Percentiles rank a stretch among this genome's conserved stretches.
These are phyloP conservation scores for Agaricales sp. DNA, from an alignment of 1,284 basidiomycete genomes.

Conservation along the genomic window DNA sequence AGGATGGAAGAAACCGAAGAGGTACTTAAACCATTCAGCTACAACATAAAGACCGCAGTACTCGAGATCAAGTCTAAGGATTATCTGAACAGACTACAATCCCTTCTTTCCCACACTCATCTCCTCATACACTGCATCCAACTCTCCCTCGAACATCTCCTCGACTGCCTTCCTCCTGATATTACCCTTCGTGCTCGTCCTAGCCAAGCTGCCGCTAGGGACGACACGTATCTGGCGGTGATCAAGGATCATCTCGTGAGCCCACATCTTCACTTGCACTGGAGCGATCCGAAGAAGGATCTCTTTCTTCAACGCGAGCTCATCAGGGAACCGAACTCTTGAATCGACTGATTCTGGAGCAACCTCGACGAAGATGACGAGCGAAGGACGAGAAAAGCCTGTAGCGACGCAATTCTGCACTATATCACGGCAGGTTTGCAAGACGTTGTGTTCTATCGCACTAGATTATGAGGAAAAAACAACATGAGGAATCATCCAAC, in stretches of 20 bases:
- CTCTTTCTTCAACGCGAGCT: neutral
- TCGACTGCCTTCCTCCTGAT: slow-evolving; percentile 4
- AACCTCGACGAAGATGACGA: slow-evolving; percentile 6
- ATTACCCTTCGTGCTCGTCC: slow-evolving; percentile 7
- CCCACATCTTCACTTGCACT: neutral
- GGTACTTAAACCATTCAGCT: too few relatives aligned
- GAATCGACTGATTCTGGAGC: neutral
- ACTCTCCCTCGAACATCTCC: neutral
- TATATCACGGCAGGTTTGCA: slow-evolving; percentile 3
- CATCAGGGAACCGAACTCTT: too few relatives aligned
- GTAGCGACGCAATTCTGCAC: slow-evolving; percentile 6
- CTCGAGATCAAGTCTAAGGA: too few relatives aligned
- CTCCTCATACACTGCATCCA: slow-evolving; percentile 1
- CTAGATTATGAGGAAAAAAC: slow-evolving; percentile 1
- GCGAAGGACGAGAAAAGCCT: slow-evolving; percentile 4
- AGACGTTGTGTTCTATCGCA: slow-evolving; percentile 4
- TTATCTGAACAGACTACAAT: slow-evolving; percentile 7
- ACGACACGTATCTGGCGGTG: slow-evolving; percentile 4
- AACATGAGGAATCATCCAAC: neutral
- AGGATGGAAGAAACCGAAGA: too few relatives aligned
- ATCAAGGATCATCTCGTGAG: slow-evolving; percentile 1
- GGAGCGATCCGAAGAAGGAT: neutral
- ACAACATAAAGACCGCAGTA: too few relatives aligned
- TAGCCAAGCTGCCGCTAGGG: slow-evolving; percentile 1
- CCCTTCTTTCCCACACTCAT: slow-evolving; percentile 9